Base-by-base conservation (phyloP, 1,284 basidiomycete species). In the Xerocomus cyaneibrunnescens region DNA sequence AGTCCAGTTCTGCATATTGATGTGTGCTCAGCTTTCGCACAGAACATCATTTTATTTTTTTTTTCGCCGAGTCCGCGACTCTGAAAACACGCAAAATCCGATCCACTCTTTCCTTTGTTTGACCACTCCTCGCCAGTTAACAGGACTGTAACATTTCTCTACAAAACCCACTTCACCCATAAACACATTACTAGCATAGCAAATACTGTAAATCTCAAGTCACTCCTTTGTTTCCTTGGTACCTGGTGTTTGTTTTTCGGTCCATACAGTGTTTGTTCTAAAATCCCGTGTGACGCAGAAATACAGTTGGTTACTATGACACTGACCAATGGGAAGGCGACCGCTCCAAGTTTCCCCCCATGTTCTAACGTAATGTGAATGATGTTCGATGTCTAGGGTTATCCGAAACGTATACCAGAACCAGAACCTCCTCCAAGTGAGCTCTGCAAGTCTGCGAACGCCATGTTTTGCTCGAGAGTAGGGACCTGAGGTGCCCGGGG, bases 381-480 rank as follows among this genome's bases (percentile, higher is more conserved):
- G 31, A 16, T 35, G 42, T 43, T 32, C 44, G 27, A 30, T 13
- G 23, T 45, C 50, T 64, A 65, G 16, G 23, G 41, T 43, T 5
- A 50, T 49, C 28, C 52, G 37, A 54, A 58, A 19, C 51, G 42
- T 51, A 57, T 43, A 21, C 45, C 42, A 41, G 38, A 58, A 34
- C 25, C 51, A 48, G 38, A 58, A 34, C 25, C 52, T 50, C 39
- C 57, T 34, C 57, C 59, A 47, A 72, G 70, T 48, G 75, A 73
- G 49, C 73, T 77, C 55, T 78, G 81, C 45, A 89, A 76, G 21
- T 79, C 84, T 34, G 84, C 85, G 57, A 88, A 90, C 7, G 87
- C 88, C 83, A 89, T 86, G 60, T 86, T 87, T 70, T 90, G 87
- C 66, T 89, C 87, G 41, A 89, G 73, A 13, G 87, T 89, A 3